Conservation (phyloP, 2,329 filamentous ascomycete genomes). For the Aspergillus tamarii region DNA sequence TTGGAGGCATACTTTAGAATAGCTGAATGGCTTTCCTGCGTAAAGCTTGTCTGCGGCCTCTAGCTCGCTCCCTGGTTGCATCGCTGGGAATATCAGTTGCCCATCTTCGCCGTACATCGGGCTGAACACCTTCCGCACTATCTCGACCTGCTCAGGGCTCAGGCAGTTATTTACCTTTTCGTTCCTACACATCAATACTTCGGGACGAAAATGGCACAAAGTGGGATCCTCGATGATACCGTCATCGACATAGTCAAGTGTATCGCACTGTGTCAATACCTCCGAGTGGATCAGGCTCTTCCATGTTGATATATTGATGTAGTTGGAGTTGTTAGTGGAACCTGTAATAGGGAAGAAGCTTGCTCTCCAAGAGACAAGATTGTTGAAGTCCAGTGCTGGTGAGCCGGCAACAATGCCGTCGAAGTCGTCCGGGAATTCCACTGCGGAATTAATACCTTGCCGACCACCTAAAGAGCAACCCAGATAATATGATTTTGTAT, state of each 20-base stretch:
- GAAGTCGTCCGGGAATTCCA: slow-evolving; percentile 12
- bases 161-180: slow-evolving; percentile 25
- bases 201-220: slow-evolving; percentile 10
- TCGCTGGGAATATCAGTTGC: slow-evolving; percentile 23
- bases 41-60: slow-evolving; percentile 12
- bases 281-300: slow-evolving; percentile 51
- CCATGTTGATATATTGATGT: slow-evolving; percentile 27
- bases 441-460: slow-evolving; percentile 11
- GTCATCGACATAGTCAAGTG: slow-evolving; percentile 53
- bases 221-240: slow-evolving; percentile 50
- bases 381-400: slow-evolving; percentile 45
- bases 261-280: slow-evolving; percentile 56
- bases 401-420: slow-evolving; percentile 51
- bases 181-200: slow-evolving; percentile 13
- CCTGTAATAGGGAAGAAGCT: slow-evolving; percentile 43
- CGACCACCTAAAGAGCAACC: slow-evolving; percentile 13
- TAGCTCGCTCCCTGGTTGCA: slow-evolving; percentile 20
- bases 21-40: slow-evolving; percentile 12
- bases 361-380: slow-evolving; percentile 43
- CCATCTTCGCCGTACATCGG: slow-evolving; percentile 15
- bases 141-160: slow-evolving; percentile 13
- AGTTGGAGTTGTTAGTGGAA: slow-evolving; percentile 26
- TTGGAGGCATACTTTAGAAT: slow-evolving; percentile 7
- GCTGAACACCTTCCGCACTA: slow-evolving; percentile 12
- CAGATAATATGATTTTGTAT: slow-evolving; percentile 13